Evolutionary conservation across 108 stramenopile genomes (phyloP), one percentile per base, ranked within the genome.

Genomic region (Skeletonema costatum): DNA sequence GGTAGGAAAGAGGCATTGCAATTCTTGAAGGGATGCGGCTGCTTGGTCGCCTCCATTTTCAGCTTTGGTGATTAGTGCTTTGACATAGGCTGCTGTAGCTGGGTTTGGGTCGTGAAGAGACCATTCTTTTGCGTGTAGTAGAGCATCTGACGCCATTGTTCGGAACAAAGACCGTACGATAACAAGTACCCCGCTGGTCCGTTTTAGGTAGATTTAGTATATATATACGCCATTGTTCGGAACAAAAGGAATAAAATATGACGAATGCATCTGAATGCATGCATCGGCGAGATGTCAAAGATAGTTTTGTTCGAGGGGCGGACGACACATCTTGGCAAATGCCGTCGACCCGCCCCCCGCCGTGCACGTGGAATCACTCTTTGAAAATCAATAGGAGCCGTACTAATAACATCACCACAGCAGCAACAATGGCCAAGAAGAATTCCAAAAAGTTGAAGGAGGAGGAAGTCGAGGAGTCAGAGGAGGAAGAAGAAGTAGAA

Each of bases 101-200:
- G 85, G 77, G 72, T 95, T 95, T 4, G 92, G 94, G 73, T 95
- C 94, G 48, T 66, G 67, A 2, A 65, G 46, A 1, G 71, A 53
- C 94, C 94, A 95, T 81, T 85, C 63, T 58, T 78, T 64, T 32
- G 91, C 93, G 65, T 56, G 42, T 19, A 74, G 70, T 29, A 81
- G 69, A 60, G 68, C 8, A 30, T 68, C 46, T 5, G 70, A 42
- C 14, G 60, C 60, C 70, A 61, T 71, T 38, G 8, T 60, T 60
- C 25, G 59, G 59, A 46, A n/a, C 16, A 46, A 46, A 46, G n/a
- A n/a, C n/a, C n/a, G n/a, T n/a, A n/a, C n/a, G n/a, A n/a, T n/a
- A n/a, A n/a, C n/a, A n/a, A n/a, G n/a, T n/a, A n/a, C n/a, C n/a
- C n/a, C n/a, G n/a, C n/a, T n/a, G n/a, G n/a, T n/a, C n/a, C n/a